These are phyloP conservation scores for Aureobasidium sp. DNA, from an alignment of 2,329 filamentous ascomycete species.

Conservation along the genomic window DNA sequence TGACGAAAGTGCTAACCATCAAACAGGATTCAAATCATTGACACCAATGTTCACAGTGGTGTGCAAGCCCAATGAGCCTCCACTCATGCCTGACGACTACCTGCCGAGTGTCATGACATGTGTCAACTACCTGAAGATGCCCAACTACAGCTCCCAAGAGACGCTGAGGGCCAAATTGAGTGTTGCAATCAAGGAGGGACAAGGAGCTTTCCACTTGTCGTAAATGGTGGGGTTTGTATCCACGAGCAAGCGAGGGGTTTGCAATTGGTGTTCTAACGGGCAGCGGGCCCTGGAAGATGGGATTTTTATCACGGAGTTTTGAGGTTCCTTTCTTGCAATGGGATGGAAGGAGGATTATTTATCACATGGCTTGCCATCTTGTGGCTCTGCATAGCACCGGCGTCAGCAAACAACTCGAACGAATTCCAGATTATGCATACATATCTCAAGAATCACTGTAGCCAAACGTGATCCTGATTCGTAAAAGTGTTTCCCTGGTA, in stretches of 20 bases:
- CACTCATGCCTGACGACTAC: constrained; percentile 91
- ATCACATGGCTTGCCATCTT: background rate
- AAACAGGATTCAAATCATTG: constrained; percentile 83
- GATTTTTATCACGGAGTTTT: background rate
- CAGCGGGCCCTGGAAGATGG: background rate
- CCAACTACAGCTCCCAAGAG: constrained; percentile 78
- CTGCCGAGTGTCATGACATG: constrained; percentile 99
- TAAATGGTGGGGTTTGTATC: constrained; percentile 14
- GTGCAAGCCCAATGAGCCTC: constrained; percentile 94
- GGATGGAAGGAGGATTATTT: background rate
- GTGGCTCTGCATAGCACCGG: constrained; percentile 9
- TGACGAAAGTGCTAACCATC: background rate
- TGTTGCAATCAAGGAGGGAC: constrained; percentile 86
- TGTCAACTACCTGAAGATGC: constrained; percentile 97
- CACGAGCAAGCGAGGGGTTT: background rate
- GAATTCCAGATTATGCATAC: background rate
- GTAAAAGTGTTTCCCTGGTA: too few species aligned
- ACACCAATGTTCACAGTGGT: constrained; percentile 99
- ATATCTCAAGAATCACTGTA: background rate
- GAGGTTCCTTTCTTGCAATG: background rate
- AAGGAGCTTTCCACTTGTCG: constrained; percentile 87
- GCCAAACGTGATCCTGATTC: too few species aligned
- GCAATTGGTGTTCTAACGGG: background rate
- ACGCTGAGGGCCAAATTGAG: constrained; percentile 71
- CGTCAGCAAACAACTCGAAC: constrained; percentile 1